Evolutionary conservation across 2,329 filamentous ascomycete genomes (phyloP).

Genomic region (Colletotrichum sp.): DNA sequence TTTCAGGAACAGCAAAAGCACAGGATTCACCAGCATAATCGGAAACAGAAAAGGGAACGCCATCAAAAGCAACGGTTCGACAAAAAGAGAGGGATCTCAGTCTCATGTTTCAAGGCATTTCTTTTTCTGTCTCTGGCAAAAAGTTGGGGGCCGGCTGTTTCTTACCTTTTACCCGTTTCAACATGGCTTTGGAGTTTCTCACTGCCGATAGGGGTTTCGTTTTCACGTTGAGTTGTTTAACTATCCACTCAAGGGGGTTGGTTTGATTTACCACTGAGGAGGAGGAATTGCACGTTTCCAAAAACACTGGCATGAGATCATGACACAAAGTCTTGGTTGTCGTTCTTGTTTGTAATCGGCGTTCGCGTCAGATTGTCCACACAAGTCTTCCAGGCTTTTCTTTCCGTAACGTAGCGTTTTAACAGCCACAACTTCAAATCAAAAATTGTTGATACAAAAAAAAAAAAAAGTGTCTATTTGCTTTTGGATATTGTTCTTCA

Average conservation of each 20-base stretch:
- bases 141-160: background rate
- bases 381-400: background rate
- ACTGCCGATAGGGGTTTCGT: background rate
- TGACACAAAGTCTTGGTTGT: background rate
- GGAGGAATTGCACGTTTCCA: background rate
- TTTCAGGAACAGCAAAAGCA: background rate
- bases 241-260: background rate
- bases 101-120: constrained; percentile 1
- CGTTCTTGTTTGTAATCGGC: background rate
- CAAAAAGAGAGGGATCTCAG: background rate
- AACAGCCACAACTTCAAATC: background rate
- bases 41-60: background rate
- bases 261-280: background rate
- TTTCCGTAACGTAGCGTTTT: background rate
- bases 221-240: background rate
- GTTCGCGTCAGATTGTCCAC: background rate
- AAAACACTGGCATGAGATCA: background rate
- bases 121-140: constrained; percentile 2
- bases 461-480: background rate
- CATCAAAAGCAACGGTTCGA: background rate
- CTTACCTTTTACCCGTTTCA: background rate
- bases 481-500: background rate
- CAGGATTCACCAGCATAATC: background rate
- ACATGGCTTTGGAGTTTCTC: background rate
- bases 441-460: background rate